These are phyloP conservation scores for Rugonectria rugulosa DNA, from an alignment of 2,329 filamentous ascomycete species.

Conservation along the genomic window DNA sequence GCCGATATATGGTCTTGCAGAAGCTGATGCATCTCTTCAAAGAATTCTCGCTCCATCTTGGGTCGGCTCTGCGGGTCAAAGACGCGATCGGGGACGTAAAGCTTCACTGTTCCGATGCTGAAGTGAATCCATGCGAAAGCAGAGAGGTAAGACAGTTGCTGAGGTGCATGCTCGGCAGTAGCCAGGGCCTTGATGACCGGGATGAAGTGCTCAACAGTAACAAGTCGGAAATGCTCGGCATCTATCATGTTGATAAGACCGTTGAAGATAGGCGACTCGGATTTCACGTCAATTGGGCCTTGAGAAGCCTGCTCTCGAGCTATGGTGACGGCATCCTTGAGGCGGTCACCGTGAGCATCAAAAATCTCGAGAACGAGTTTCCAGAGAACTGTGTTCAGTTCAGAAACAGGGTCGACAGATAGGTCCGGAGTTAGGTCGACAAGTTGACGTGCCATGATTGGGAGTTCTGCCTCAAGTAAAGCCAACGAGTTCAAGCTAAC, in stretches of 20 bases:
- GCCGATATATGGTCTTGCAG: constrained; percentile 66
- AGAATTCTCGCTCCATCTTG: constrained; percentile 69
- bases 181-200: constrained; percentile 55
- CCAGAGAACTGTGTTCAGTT: constrained; percentile 58
- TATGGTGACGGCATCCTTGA: constrained; percentile 40
- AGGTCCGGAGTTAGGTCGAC: constrained; percentile 58
- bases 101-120: constrained; percentile 73
- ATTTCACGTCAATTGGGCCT: constrained; percentile 7
- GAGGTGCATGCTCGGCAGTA: constrained; percentile 27
- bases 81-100: constrained; percentile 86
- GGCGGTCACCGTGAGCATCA: constrained; percentile 46
- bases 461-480: constrained; percentile 71
- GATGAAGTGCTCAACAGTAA: constrained; percentile 53
- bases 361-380: constrained; percentile 54
- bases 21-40: constrained; percentile 60
- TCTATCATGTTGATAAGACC: constrained; percentile 37
- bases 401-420: constrained; percentile 55
- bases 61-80: constrained; percentile 81
- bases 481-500: constrained; percentile 67
- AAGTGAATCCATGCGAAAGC: constrained; percentile 77
- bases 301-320: constrained; percentile 34
- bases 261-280: constrained; percentile 26
- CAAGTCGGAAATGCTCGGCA: constrained; percentile 46
- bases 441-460: constrained; percentile 64
- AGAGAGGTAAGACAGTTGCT: constrained; percentile 42